Evolutionary conservation across 225 moss, liverwort and hornwort species (phyloP).

Genomic region (Polytrichum commune): DNA sequence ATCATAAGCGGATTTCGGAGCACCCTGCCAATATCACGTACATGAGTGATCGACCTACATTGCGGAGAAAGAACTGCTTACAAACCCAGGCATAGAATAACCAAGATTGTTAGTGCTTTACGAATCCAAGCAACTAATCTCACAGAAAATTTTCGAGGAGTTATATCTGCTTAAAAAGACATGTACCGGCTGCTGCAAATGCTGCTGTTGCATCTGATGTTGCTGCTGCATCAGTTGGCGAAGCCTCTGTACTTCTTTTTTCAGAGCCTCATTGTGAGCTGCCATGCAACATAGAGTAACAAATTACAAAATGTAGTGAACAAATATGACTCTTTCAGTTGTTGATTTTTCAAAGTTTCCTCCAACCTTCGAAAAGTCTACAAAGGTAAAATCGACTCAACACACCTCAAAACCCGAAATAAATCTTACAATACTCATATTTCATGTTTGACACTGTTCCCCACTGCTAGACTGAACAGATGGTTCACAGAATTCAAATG

Average conservation of each 20-base stretch:
- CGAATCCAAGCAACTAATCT: neutral
- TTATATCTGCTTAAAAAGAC: neutral
- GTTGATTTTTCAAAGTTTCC: neutral
- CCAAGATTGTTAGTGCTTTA: no score
- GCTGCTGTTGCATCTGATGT: constrained; percentile 46
- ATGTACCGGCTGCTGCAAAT: constrained; percentile 34
- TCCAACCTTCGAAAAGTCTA: neutral
- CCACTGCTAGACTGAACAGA: no score
- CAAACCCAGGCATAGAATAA: no score
- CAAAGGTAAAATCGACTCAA: neutral
- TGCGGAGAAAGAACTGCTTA: no score
- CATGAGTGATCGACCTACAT: no score
- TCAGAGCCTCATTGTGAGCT: constrained; percentile 49
- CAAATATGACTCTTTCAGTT: no score
- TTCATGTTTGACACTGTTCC: no score
- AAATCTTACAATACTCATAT: no score
- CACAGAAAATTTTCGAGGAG: neutral
- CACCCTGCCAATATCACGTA: constrained; percentile 24
- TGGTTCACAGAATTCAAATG: no score
- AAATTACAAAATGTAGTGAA: no score
- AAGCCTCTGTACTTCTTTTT: constrained; percentile 57
- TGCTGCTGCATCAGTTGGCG: constrained; percentile 51
- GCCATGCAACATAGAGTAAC: neutral
- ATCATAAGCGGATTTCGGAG: constrained; percentile 23
- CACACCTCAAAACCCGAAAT: neutral